A percentile compares a stretch with the other conserved stretches of the same genome.
Evolutionary conservation across 139 green algal species (phyloP).

Genomic region (Picochlorum sp.): DNA sequence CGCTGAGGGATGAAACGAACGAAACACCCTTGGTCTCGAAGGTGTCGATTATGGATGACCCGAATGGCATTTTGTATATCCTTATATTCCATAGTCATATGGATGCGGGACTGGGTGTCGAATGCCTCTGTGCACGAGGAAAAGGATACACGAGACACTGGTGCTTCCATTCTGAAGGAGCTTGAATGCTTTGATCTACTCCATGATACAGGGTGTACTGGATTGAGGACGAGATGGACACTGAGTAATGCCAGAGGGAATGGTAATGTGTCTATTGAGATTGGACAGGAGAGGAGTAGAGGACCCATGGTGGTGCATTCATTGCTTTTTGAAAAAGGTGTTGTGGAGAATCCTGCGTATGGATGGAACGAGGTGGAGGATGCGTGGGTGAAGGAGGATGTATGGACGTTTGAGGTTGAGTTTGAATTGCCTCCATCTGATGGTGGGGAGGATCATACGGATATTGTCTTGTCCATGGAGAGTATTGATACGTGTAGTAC

Average conservation of each 20-base stretch:
- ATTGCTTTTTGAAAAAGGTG: neutral
- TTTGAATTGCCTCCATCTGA: constrained; percentile 18
- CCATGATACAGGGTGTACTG: no score
- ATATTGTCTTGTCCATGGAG: constrained; percentile 23
- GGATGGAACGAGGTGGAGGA: constrained; percentile 50
- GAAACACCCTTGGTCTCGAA: no score
- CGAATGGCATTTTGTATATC: no score
- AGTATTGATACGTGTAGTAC: constrained; percentile 36
- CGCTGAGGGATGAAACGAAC: no score
- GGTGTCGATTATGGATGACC: no score
- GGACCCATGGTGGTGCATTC: neutral
- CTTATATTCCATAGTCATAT: no score
- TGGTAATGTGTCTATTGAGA: constrained; percentile 11
- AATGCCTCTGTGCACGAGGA: no score
- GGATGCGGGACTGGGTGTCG: no score
- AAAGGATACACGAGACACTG: no score
- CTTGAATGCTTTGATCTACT: no score
- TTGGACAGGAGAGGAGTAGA: neutral
- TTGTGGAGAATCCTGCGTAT: constrained; percentile 4
- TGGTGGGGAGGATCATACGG: neutral
- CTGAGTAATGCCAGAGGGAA: constrained; percentile 15
- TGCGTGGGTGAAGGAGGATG: constrained; percentile 46
- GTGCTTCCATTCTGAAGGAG: no score
- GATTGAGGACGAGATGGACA: neutral
- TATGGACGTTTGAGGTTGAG: constrained; percentile 38